A percentile compares a stretch with the other conserved stretches of the same genome.
These are phyloP conservation scores for Backusella tarrabulga DNA, from an alignment of 192 early-diverging fungal genomes.

Conservation along the genomic window DNA sequence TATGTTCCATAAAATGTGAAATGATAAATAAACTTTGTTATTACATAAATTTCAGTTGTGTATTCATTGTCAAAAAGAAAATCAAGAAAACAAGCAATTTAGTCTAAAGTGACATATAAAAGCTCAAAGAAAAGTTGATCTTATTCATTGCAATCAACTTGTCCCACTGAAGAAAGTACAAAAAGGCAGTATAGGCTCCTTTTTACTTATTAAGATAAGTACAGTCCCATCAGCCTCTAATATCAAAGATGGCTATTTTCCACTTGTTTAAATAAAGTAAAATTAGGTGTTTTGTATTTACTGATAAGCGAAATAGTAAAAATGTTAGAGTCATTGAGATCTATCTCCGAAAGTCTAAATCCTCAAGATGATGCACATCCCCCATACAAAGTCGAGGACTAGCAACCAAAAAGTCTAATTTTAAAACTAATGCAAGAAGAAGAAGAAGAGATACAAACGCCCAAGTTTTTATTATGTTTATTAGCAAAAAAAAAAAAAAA, in stretches of 20 bases:
- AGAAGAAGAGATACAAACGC: too few relatives aligned
- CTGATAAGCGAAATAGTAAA: not conserved
- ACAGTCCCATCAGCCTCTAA: not conserved
- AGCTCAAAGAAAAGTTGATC: not conserved
- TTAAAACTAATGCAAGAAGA: too few relatives aligned
- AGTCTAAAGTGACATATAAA: not conserved
- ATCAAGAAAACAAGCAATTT: not conserved
- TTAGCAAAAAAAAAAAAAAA: too few relatives aligned
- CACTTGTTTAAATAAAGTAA: constrained; percentile 4
- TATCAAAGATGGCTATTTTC: not conserved
- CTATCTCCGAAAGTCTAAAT: not conserved
- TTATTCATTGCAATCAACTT: not conserved
- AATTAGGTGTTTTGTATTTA: not conserved
- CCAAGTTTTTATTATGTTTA: too few relatives aligned
- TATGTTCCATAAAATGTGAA: not conserved
- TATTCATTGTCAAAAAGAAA: not conserved
- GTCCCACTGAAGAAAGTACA: not conserved
- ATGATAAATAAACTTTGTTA: not conserved
- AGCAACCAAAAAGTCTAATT: too few relatives aligned
- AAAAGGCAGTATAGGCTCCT: not conserved
- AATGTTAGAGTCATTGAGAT: not conserved
- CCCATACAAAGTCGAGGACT: too few relatives aligned
- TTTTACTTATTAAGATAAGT: not conserved
- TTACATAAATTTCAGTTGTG: not conserved
- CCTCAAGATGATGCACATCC: not conserved